Percentiles rank a stretch among this genome's conserved stretches.
These are phyloP conservation scores for Abrus pulchellus DNA, from an alignment of 306 rosid genomes.

Conservation along the genomic window DNA sequence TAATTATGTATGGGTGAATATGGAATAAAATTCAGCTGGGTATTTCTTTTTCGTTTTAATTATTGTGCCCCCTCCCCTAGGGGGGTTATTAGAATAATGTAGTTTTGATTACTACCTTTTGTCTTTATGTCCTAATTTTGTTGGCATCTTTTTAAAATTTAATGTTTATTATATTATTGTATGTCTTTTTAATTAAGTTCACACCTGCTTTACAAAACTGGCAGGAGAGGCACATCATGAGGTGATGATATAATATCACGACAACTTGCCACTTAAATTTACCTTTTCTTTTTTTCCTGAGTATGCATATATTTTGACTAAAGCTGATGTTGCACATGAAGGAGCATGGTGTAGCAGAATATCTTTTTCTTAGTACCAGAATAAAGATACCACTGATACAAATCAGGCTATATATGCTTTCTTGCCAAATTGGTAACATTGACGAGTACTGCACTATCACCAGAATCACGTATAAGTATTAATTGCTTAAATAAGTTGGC, in stretches of 20 bases:
- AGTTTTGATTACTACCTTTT: neutral
- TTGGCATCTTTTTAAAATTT: neutral
- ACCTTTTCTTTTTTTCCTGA: neutral
- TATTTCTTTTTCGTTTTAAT: neutral
- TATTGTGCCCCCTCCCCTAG: neutral
- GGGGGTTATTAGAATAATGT: neutral
- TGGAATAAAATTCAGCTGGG: constrained; percentile 40
- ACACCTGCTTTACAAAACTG: constrained; percentile 20
- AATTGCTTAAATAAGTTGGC: neutral
- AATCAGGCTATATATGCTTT: constrained; percentile 8
- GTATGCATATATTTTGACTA: neutral
- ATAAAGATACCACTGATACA: constrained; percentile 28
- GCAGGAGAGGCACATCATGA: constrained; percentile 34
- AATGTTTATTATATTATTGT: neutral
- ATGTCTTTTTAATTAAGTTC: neutral
- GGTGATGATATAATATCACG: constrained; percentile 19
- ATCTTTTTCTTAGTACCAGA: constrained; percentile 35
- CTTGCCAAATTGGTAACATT: constrained; percentile 40
- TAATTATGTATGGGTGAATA: constrained; percentile 31
- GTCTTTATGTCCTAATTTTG: constrained; percentile 13
- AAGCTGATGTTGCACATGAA: constrained; percentile 34
- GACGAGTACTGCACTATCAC: neutral
- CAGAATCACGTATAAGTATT: neutral
- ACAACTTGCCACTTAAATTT: constrained; percentile 10
- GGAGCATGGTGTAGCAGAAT: constrained; percentile 18